Conservation (phyloP, 257 asterid species). For the Gentiana macrophylla region DNA sequence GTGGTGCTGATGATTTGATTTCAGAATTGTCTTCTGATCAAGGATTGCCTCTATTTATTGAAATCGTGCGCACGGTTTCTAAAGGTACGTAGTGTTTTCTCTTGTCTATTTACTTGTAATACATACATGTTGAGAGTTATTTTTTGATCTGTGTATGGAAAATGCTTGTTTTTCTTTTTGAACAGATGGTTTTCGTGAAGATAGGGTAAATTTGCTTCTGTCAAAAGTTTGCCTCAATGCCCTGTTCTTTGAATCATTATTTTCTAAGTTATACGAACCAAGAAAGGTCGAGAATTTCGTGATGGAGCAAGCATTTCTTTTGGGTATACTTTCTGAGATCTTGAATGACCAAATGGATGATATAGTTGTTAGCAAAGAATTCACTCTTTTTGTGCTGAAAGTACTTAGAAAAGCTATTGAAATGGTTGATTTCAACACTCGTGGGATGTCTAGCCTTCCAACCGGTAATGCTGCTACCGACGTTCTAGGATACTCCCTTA, state of each 20-base stretch:
- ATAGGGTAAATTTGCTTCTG: conserved; percentile 58
- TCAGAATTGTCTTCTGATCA: conserved; percentile 34
- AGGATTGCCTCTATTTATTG: conserved; percentile 35
- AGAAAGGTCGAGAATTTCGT: conserved; percentile 22
- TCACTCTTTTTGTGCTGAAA: conserved; percentile 31
- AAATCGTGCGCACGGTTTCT: conserved; percentile 44
- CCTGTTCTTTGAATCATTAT: conserved; percentile 25
- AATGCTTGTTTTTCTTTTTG: conserved; percentile 9
- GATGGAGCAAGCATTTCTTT: conserved; percentile 40
- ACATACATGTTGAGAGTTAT: too few species aligned
- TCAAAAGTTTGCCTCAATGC: conserved; percentile 49
- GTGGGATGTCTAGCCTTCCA: conserved; percentile 46
- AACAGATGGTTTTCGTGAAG: conserved; percentile 60
- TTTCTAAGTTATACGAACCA: conserved; percentile 32
- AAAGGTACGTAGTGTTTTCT: conserved; percentile 24
- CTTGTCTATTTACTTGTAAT: not conserved
- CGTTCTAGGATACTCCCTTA: conserved; percentile 54
- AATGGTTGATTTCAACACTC: conserved; percentile 30
- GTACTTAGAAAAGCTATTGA: conserved; percentile 31
- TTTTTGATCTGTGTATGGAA: too few species aligned
- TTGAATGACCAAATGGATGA: conserved; percentile 37
- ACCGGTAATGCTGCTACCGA: conserved; percentile 49
- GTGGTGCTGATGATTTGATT: conserved; percentile 16
- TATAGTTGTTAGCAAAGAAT: conserved; percentile 25
- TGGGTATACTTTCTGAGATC: conserved; percentile 45